Conservation (phyloP, 495 filamentous ascomycete genomes). For the Recurvomyces mirabilis region DNA sequence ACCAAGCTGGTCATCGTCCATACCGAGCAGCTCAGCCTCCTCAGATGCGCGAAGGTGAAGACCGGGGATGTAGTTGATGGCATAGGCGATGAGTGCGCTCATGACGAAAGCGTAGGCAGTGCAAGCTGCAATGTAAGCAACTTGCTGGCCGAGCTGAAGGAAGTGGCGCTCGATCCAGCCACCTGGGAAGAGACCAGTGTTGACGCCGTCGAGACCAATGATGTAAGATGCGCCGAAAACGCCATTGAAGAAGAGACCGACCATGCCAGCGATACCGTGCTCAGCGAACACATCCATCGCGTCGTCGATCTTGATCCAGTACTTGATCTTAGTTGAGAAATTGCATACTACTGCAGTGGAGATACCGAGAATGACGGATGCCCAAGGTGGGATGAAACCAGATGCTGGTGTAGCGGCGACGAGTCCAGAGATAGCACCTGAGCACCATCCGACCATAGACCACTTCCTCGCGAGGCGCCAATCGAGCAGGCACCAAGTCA, state of each 20-base stretch:
- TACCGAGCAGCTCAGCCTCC: slow-evolving; percentile 93
- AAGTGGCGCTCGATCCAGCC: slow-evolving; percentile 86
- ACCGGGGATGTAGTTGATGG: slow-evolving; percentile 78
- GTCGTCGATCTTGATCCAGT: slow-evolving; percentile 89
- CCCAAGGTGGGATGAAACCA: slow-evolving; percentile 72
- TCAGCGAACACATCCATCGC: slow-evolving; percentile 97
- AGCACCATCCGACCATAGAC: slow-evolving; percentile 99
- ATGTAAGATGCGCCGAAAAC: slow-evolving; percentile 82
- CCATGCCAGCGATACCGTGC: slow-evolving; percentile 87
- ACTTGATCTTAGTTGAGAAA: slow-evolving; percentile 95
- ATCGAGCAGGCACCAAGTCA: slow-evolving; percentile 87
- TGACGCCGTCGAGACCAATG: slow-evolving; percentile 88
- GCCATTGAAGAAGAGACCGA: slow-evolving; percentile 87
- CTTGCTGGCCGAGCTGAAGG: slow-evolving; percentile 79
- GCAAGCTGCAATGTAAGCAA: slow-evolving; percentile 75
- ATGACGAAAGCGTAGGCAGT: slow-evolving; percentile 73
- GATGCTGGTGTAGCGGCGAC: slow-evolving; percentile 40
- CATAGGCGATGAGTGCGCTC: slow-evolving; percentile 69
- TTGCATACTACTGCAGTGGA: slow-evolving; percentile 81
- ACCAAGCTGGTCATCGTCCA: slow-evolving; percentile 98
- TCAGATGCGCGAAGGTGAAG: slow-evolving; percentile 84
- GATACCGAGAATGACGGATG: slow-evolving; percentile 71
- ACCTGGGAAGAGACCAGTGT: slow-evolving; percentile 56
- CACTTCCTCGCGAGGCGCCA: slow-evolving; percentile 92
- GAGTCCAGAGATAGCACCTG: slow-evolving; percentile 48